Conservation (phyloP, 139 green algal species). For the Zygnema cylindricum region DNA sequence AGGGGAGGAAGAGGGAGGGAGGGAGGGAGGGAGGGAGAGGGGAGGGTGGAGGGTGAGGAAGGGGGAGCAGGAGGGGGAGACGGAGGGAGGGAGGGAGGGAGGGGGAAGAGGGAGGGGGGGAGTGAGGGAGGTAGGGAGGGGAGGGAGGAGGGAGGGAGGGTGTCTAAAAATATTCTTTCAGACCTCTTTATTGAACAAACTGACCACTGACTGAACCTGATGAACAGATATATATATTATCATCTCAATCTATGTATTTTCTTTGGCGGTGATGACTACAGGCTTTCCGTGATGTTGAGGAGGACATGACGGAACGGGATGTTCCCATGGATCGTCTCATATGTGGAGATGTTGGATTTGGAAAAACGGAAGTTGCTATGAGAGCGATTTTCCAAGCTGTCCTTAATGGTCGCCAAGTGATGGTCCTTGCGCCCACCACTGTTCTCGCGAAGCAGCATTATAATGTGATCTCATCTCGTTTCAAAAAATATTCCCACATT, state of each 20-base stretch:
- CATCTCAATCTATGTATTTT: neutral
- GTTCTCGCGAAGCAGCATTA: constrained; percentile 69
- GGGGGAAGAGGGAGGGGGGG: too few relatives aligned
- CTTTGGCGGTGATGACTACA: constrained; percentile 17
- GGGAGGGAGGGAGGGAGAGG: too few relatives aligned
- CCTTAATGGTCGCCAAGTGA: constrained; percentile 49
- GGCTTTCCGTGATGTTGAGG: constrained; percentile 54
- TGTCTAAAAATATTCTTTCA: neutral
- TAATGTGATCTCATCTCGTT: constrained; percentile 45
- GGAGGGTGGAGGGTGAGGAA: too few relatives aligned
- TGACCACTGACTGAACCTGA: neutral
- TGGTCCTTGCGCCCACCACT: constrained; percentile 68
- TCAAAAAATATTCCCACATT: constrained; percentile 33
- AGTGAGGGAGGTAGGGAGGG: neutral
- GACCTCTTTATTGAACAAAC: neutral
- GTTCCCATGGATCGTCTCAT: constrained; percentile 68
- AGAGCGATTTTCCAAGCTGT: constrained; percentile 61
- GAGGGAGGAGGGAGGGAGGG: neutral
- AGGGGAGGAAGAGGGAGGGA: too few relatives aligned
- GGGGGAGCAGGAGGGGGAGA: too few relatives aligned
- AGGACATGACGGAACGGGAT: constrained; percentile 56
- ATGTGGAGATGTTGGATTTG: constrained; percentile 69
- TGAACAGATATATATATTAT: neutral
- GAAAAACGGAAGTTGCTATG: constrained; percentile 70
- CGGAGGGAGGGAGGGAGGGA: too few relatives aligned